Conservation (phyloP, 768 basidiomycete genomes). For the Pulveroboletus frians region DNA sequence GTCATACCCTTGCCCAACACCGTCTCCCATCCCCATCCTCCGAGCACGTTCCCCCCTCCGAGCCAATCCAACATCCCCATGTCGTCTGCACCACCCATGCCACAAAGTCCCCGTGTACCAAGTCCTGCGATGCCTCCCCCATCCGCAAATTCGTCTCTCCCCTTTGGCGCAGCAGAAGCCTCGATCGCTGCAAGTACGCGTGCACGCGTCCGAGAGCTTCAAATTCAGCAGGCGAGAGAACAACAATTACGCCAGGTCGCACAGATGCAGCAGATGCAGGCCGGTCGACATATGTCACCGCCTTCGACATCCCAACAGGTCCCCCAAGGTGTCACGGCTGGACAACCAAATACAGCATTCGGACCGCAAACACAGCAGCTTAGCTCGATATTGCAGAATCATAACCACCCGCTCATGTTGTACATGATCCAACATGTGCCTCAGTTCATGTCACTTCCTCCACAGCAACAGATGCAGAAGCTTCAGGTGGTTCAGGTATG, state of each 20-base stretch:
- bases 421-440: constrained; percentile 50
- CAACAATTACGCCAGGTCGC: constrained; percentile 32
- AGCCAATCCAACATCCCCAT: constrained; percentile 12
- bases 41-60: constrained; percentile 17
- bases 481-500: constrained; percentile 50
- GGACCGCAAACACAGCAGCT: constrained; percentile 40
- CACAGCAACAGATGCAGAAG: constrained; percentile 56
- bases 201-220: constrained; percentile 32
- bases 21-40: constrained; percentile 21
- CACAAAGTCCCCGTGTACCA: constrained; percentile 31
- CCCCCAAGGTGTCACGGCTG: constrained; percentile 13
- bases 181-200: constrained; percentile 31
- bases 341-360: constrained; percentile 19
- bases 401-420: constrained; percentile 52
- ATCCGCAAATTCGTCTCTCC: constrained; percentile 27
- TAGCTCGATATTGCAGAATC: constrained; percentile 47
- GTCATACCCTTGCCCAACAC: constrained; percentile 14
- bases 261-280: constrained; percentile 33
- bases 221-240: constrained; percentile 32
- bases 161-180: constrained; percentile 30
- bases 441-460: constrained; percentile 47
- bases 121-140: constrained; percentile 31
- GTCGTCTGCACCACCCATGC: constrained; percentile 12
- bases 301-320: constrained; percentile 25
- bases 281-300: constrained; percentile 41